Evolutionary conservation across 2,329 filamentous ascomycete species (phyloP).

Genomic region (Fusarium ramigenum): DNA sequence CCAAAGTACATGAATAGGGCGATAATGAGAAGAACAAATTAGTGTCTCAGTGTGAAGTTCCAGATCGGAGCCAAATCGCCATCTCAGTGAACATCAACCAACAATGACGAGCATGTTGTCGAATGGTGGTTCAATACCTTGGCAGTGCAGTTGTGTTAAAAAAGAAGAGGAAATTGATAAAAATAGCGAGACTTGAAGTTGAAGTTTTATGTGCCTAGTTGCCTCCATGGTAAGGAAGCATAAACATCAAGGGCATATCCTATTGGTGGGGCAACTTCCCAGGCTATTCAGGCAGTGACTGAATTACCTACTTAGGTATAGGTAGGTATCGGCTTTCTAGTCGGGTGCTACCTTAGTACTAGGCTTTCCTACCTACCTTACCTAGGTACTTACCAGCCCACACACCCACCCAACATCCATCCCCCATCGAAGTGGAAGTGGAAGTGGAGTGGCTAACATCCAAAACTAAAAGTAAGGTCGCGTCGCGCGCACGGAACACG

Average conservation of each 20-base stretch:
- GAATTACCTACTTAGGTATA: neutral
- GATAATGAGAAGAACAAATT: neutral
- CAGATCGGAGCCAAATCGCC: neutral
- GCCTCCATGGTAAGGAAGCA: neutral
- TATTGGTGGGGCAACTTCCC: conserved; percentile 24
- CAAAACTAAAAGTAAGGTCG: conserved; percentile 32
- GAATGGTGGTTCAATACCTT: neutral
- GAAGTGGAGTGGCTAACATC: conserved; percentile 20
- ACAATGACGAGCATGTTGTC: conserved; percentile 16
- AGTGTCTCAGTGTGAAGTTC: neutral
- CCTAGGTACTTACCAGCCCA: neutral
- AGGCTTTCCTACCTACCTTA: neutral
- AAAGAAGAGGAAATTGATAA: neutral
- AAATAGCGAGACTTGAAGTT: neutral
- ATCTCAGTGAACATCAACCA: neutral
- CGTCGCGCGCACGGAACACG: conserved; percentile 41
- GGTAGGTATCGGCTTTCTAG: neutral
- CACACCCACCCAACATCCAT: neutral
- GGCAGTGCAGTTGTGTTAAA: neutral
- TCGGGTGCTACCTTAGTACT: neutral
- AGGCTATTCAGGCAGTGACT: neutral
- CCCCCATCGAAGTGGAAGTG: conserved; percentile 6
- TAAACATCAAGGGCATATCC: neutral
- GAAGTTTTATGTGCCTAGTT: neutral
- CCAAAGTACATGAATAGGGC: neutral